These are phyloP conservation scores for Neurospora crassa DNA, from an alignment of 2,329 filamentous ascomycete species.

Conservation along the genomic window DNA sequence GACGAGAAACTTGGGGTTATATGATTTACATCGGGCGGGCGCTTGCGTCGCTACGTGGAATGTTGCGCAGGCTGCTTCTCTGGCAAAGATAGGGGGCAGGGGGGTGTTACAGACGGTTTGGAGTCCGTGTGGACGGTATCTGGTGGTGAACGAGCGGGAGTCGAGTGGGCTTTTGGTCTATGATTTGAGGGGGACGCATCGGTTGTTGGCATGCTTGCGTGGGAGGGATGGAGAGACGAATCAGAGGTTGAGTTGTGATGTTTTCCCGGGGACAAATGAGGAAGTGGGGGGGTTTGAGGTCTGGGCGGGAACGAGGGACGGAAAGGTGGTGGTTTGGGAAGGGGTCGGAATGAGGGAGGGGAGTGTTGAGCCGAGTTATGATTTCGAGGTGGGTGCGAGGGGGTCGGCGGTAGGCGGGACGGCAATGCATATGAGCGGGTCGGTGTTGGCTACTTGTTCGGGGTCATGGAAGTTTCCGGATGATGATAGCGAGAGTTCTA, in stretches of 20 bases:
- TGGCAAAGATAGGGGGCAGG: slow-evolving; percentile 42
- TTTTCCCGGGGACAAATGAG: slow-evolving; percentile 33
- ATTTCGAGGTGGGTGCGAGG: slow-evolving; percentile 34
- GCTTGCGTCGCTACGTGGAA: slow-evolving; percentile 49
- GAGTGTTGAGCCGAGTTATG: slow-evolving; percentile 34
- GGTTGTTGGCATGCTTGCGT: slow-evolving; percentile 43
- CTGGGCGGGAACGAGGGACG: slow-evolving; percentile 49
- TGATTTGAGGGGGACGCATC: slow-evolving; percentile 50
- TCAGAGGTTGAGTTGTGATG: slow-evolving; percentile 46
- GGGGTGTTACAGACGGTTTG: slow-evolving; percentile 53
- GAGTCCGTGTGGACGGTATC: slow-evolving; percentile 54
- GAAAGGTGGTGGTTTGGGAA: slow-evolving; percentile 49
- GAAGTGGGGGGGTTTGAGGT: slow-evolving; percentile 42
- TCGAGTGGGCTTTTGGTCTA: slow-evolving; percentile 48
- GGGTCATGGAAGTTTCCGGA: slow-evolving; percentile 39
- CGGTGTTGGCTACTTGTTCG: slow-evolving; percentile 47
- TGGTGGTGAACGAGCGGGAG: slow-evolving; percentile 52
- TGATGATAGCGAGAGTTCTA: slow-evolving; percentile 12
- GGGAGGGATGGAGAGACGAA: slow-evolving; percentile 42
- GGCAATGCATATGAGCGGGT: slow-evolving; percentile 42
- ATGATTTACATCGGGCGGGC: slow-evolving; percentile 47
- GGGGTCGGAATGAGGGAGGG: slow-evolving; percentile 40
- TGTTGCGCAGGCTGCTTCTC: slow-evolving; percentile 45
- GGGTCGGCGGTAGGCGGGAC: slow-evolving; percentile 38
- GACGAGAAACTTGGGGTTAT: slow-evolving; percentile 53